Base-by-base conservation (phyloP, 345 rosid species). In the Durio zibethinus region DNA sequence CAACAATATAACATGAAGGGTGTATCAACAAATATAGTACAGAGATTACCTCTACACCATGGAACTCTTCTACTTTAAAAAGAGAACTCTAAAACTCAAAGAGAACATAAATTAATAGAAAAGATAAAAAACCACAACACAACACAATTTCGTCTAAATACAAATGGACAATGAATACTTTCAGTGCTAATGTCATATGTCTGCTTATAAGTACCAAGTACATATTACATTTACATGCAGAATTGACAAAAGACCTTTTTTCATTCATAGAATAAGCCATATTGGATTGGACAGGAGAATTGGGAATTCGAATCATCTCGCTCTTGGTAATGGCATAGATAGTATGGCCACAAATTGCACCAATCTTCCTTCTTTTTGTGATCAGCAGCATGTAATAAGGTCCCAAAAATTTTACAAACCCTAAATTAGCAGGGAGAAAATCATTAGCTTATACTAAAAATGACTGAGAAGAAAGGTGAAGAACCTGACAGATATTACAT, bases 211-310 rank as follows among this genome's bases (percentile, higher is more conserved):
- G 87, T 85, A 82, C 89, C 85, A 80, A 85, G 88, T 80, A 88
- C 92, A 89, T 63, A 78, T 84, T 86, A 92, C 94, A 88, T 86
- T 89, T 92, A 93, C 98, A 92, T 83, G 90, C 88, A 89, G 85
- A 89, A 90, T 87, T 81, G 83, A 92, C 94, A 86, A 90, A 96
- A 89, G 90, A 96, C 99, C 98, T 96, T 89, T 93, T 96, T 88
- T 96, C 99, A 78, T 91, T 86, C 89, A 88, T 92, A 93, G 97
- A 89, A 86, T 85, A 82, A 93, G 90, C 89, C 94, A 90, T 84
- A 90, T 85, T 89, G 83, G 92, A 85, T 74, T 78, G 95, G 84
- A 88, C 88, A 80, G 92, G 75, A 59, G 93, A 83, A 83, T 89
- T 80, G 42, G 93, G 94, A 76, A 96, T 84, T 21, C 87, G 82